These are phyloP conservation scores for Sarocladium brachiariae DNA, from an alignment of 2,329 filamentous ascomycete species.

Conservation along the genomic window DNA sequence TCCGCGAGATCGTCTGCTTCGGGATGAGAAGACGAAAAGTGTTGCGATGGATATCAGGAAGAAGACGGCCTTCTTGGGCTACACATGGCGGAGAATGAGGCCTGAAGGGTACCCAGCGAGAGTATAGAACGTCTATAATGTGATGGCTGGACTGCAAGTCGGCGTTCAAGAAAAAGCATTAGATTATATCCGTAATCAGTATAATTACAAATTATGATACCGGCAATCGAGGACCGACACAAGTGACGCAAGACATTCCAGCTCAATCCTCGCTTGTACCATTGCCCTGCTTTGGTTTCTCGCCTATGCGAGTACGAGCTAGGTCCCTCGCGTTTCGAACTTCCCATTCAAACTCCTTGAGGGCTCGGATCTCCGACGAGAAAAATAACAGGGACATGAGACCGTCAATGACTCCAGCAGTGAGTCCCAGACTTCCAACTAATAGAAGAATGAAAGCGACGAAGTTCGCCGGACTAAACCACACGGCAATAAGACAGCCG, in stretches of 20 bases:
- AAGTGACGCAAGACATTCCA: background rate
- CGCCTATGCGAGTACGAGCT: slow-evolving; percentile 16
- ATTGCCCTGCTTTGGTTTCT: background rate
- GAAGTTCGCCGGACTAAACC: slow-evolving; percentile 74
- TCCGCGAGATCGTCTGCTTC: slow-evolving; percentile 75
- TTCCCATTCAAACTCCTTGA: slow-evolving; percentile 94
- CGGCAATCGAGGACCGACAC: background rate
- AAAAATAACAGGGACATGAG: slow-evolving; percentile 84
- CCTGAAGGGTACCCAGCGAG: slow-evolving; percentile 23
- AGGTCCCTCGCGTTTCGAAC: slow-evolving; percentile 59
- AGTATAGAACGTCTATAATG: background rate
- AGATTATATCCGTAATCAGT: background rate
- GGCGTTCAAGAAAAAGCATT: background rate
- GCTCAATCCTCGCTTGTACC: background rate
- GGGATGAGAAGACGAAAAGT: slow-evolving; percentile 61
- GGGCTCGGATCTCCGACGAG: slow-evolving; percentile 69
- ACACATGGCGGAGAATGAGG: slow-evolving; percentile 64
- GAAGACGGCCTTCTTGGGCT: slow-evolving; percentile 78
- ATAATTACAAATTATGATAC: background rate
- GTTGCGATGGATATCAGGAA: slow-evolving; percentile 75
- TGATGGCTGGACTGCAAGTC: background rate
- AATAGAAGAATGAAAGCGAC: slow-evolving; percentile 76
- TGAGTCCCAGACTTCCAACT: slow-evolving; percentile 69
- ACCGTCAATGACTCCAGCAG: slow-evolving; percentile 73
- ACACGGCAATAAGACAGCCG: slow-evolving; percentile 72